Evolutionary conservation across 1,284 basidiomycete species (phyloP).

Genomic region (Heterobasidion annosum): DNA sequence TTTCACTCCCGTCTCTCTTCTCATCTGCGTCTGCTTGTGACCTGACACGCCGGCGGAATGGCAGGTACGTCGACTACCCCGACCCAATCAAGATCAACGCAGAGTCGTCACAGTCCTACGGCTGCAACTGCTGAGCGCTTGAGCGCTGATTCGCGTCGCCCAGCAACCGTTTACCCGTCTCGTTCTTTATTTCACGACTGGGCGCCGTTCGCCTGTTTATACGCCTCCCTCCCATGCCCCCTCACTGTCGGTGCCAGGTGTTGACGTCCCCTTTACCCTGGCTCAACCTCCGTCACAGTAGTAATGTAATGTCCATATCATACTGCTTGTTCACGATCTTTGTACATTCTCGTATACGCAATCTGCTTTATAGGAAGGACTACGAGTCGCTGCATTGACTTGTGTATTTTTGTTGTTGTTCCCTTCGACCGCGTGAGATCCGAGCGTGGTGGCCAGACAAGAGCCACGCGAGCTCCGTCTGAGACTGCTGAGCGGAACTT

Average conservation of each 20-base stretch:
- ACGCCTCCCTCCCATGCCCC: constrained; percentile 6
- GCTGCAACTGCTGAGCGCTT: constrained; percentile 76
- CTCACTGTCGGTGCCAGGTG: constrained; percentile 3
- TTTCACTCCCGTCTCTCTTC: constrained; percentile 2
- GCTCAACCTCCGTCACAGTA: background rate
- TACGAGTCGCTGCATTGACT: background rate
- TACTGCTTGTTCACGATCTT: constrained; percentile 2
- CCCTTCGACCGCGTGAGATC: too few species aligned
- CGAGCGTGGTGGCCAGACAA: too few species aligned
- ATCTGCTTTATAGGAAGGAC: constrained; percentile 1
- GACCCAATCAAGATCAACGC: constrained; percentile 98
- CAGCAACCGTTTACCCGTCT: background rate
- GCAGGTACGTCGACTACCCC: constrained; percentile 95
- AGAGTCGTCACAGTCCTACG: constrained; percentile 86
- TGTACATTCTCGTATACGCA: constrained; percentile 7
- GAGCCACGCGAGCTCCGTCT: too few species aligned
- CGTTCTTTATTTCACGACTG: background rate
- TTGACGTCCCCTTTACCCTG: constrained; percentile 1
- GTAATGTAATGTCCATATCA: constrained; percentile 11
- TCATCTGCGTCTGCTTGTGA: background rate
- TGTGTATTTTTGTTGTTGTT: background rate
- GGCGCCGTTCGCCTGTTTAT: constrained; percentile 6
- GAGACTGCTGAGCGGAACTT: too few species aligned
- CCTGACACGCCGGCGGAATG: constrained; percentile 1
- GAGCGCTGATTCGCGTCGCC: background rate